These are phyloP conservation scores for Byssoonygena ceratinophila DNA, from an alignment of 2,329 filamentous ascomycete genomes.

Conservation along the genomic window DNA sequence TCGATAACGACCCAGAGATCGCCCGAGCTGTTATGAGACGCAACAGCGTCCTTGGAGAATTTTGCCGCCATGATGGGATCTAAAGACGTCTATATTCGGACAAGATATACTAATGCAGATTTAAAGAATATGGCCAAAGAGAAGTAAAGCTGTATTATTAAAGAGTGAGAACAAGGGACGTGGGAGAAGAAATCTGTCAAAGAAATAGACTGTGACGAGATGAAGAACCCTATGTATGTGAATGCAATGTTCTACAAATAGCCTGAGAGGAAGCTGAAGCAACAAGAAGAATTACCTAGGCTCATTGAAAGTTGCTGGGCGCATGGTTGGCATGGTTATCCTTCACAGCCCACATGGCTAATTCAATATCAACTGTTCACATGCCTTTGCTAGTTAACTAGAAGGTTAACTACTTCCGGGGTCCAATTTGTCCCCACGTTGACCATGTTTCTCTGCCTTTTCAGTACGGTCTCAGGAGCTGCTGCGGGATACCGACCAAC, in stretches of 20 bases:
- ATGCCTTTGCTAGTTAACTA: background rate
- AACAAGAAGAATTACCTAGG: slow-evolving; percentile 3
- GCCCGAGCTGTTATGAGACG: slow-evolving; percentile 54
- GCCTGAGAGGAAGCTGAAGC: background rate
- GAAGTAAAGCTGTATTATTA: background rate
- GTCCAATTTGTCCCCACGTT: background rate
- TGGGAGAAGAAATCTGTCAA: background rate
- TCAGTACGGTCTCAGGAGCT: too few relatives aligned
- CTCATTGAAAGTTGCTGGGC: background rate
- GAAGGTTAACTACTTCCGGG: background rate
- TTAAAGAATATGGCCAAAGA: background rate
- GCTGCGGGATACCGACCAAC: too few relatives aligned
- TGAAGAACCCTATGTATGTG: too few relatives aligned
- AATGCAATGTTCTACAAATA: too few relatives aligned
- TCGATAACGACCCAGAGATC: slow-evolving; percentile 20
- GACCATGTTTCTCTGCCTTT: background rate
- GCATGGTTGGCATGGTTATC: background rate
- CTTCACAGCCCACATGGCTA: slow-evolving; percentile 2
- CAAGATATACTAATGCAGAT: background rate
- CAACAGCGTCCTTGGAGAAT: slow-evolving; percentile 74
- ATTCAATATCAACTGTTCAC: background rate
- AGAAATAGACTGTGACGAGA: background rate
- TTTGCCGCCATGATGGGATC: slow-evolving; percentile 63
- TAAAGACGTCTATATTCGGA: background rate
- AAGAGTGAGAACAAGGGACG: background rate